These are phyloP conservation scores for Lodderomyces margitis DNA, from an alignment of 1,139 yeast genomes.

Conservation along the genomic window DNA sequence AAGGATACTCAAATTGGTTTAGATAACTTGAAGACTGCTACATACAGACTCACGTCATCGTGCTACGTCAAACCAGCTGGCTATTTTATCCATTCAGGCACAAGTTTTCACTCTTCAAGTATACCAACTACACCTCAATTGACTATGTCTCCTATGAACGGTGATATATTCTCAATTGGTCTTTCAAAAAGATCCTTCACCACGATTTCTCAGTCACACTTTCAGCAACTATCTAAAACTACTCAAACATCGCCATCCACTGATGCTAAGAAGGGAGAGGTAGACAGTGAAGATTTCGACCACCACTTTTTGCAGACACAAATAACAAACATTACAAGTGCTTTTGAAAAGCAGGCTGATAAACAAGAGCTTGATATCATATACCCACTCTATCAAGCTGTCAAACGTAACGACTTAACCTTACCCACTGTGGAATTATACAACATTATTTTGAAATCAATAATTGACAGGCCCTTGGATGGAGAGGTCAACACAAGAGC, in stretches of 20 bases:
- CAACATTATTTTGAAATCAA: conserved; percentile 38
- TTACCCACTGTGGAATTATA: conserved; percentile 35
- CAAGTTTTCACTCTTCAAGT: neutral
- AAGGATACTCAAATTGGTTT: conserved; percentile 12
- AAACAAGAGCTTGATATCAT: conserved; percentile 31
- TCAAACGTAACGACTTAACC: conserved; percentile 34
- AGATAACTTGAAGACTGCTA: conserved; percentile 12
- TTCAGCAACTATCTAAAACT: neutral
- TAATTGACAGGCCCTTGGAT: conserved; percentile 30
- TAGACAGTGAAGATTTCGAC: conserved; percentile 20
- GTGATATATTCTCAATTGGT: conserved; percentile 8
- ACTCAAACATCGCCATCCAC: neutral
- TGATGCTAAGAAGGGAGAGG: neutral
- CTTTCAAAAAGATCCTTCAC: conserved; percentile 10
- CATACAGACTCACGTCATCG: conserved; percentile 10
- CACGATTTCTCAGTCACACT: conserved; percentile 5
- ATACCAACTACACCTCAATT: neutral
- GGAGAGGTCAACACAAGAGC: conserved; percentile 21
- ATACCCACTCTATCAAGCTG: conserved; percentile 44
- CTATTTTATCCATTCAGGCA: conserved; percentile 1
- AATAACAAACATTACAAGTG: conserved; percentile 18
- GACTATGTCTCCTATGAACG: neutral
- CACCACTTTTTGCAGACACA: conserved; percentile 24
- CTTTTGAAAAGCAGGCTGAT: conserved; percentile 16
- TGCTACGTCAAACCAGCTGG: conserved; percentile 8